phyloP scores from a whole-genome alignment of 2,329 filamentous ascomycete genomes.

The Fusarium sp. region DNA sequence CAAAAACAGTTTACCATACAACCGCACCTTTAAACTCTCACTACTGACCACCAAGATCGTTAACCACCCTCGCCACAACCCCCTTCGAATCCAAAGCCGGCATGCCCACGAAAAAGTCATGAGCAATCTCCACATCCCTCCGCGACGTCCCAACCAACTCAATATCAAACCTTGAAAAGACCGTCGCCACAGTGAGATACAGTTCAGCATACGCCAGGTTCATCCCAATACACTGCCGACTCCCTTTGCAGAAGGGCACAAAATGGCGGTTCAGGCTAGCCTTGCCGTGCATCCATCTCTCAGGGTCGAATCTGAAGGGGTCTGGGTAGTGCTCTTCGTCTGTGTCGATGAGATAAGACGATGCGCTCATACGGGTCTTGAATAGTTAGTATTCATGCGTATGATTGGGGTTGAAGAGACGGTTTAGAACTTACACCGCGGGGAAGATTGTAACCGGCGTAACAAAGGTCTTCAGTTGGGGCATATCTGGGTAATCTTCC shows the following conservation, averaged over 20 bases:
- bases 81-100: not conserved
- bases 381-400: too few species aligned
- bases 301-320: slow-evolving; percentile 2
- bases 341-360: slow-evolving; percentile 8
- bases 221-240: slow-evolving; percentile 7
- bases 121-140: slow-evolving; percentile 4
- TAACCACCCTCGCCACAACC: not conserved
- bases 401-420: too few species aligned
- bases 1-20: too few species aligned
- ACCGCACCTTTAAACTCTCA: accelerated
- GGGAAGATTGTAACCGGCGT: not conserved
- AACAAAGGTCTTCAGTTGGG: slow-evolving; percentile 2
- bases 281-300: not conserved
- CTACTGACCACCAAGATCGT: not conserved
- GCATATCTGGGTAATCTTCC: not conserved
- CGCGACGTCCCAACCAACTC: not conserved
- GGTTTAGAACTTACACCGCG: too few species aligned
- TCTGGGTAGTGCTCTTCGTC: slow-evolving; percentile 2
- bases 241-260: not conserved
- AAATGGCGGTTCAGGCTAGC: not conserved
- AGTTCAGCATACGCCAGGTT: slow-evolving; percentile 9
- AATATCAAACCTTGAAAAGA: not conserved
- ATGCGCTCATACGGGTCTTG: slow-evolving; percentile 9
- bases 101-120: slow-evolving; percentile 12
- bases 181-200: slow-evolving; percentile 6